Base-by-base conservation (phyloP, 2,329 filamentous ascomycete species). In the Dactylella cylindrospora region DNA sequence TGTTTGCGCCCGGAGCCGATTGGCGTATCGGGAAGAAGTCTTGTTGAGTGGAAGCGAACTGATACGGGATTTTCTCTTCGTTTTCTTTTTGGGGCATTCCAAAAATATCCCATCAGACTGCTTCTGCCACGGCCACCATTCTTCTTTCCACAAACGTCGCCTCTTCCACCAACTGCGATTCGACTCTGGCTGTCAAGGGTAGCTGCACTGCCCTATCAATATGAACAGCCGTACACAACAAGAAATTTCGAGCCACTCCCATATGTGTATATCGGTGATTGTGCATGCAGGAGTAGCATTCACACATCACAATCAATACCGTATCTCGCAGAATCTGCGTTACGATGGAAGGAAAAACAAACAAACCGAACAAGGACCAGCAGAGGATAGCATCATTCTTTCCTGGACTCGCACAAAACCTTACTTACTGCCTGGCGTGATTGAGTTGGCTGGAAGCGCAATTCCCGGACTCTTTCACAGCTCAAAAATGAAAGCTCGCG, bases 261-360 rank as follows among this genome's bases (percentile, higher is more conserved):
- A 40, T 51, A 38, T 51, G 45, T 40, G 7, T 20, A 54, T 45
- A 52, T 47, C 47, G 15, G 47, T 53, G 47, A 46, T 49, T 52
- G 46, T 43, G 46, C 54, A 53, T 61, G 41, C 55, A 61, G 35
- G 12, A 35, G 35, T 29, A 41, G n/a, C n/a, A 32, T 52, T 53
- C 55, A 61, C 55, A 53, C 41, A 23, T 40, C 55, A 61, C 55
- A 38, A 52, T 53, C 41, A 40, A 52, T 47, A 22, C 49, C 47
- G 35, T 61, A 61, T 61, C 54, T 53, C 47, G 47, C 47, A 61
- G 54, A 51, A 47, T 41, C 33, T 41, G 54, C 54, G 46, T 47
- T 36, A 52, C 54, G 33, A 39, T 36, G 43, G n/a, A n/a, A n/a
- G n/a, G n/a, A n/a, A n/a, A n/a, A n/a, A n/a, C 44, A 32, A 17